Evolutionary conservation across 2,329 filamentous ascomycete species (phyloP).

Genomic region (Monilinia laxa): DNA sequence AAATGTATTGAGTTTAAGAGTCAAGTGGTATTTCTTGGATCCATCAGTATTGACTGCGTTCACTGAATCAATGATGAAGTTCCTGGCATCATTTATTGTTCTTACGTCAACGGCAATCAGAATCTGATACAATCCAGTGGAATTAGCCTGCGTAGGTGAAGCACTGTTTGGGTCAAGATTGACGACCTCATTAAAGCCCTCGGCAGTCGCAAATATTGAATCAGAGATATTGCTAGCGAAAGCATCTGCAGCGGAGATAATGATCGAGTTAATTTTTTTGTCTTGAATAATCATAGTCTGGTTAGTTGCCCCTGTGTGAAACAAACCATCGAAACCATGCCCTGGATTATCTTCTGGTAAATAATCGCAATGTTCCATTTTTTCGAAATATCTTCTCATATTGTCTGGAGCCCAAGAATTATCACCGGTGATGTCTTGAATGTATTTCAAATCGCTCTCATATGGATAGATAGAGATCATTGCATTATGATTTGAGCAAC

Average conservation of each 20-base stretch:
- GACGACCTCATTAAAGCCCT: conserved; percentile 23
- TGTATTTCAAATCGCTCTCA: conserved; percentile 34
- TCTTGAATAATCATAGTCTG: conserved; percentile 28
- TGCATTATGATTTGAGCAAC: conserved; percentile 35
- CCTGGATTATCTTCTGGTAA: conserved; percentile 40
- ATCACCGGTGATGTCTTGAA: conserved; percentile 34
- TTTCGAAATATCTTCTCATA: conserved; percentile 46
- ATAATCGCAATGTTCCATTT: conserved; percentile 48
- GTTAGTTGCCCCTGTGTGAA: conserved; percentile 33
- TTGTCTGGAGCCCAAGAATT: conserved; percentile 38
- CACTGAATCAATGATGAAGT: conserved; percentile 33
- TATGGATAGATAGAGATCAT: conserved; percentile 30
- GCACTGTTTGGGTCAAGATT: conserved; percentile 34
- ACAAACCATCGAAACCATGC: conserved; percentile 37
- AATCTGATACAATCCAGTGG: conserved; percentile 35
- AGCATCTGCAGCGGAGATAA: conserved; percentile 1
- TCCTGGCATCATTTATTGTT: conserved; percentile 32
- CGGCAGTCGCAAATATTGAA: neutral
- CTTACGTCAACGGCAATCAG: conserved; percentile 30
- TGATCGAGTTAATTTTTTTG: conserved; percentile 23
- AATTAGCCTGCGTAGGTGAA: conserved; percentile 29
- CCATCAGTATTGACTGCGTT: conserved; percentile 29
- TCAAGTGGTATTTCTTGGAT: conserved; percentile 24
- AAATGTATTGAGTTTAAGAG: conserved; percentile 31
- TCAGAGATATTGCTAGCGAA: neutral